Conservation (phyloP, 2,329 filamentous ascomycete species). For the Neonectria coccinea region DNA sequence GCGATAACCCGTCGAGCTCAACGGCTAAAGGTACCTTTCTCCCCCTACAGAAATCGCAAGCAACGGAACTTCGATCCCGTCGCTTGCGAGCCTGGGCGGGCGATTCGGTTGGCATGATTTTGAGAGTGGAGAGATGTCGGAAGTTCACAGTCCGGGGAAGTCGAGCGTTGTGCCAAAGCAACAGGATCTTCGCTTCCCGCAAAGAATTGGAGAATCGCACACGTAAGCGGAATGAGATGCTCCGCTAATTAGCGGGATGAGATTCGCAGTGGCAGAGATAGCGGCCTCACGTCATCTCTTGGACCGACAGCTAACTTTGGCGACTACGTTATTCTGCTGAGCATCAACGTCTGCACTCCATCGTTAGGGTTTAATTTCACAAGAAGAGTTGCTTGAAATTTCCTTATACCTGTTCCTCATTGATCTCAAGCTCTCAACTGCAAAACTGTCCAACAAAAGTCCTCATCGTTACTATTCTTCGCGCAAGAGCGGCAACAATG, state of each 20-base stretch:
- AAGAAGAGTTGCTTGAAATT: neutral
- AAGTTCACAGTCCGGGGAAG: conserved; percentile 27
- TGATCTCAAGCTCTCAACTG: no score
- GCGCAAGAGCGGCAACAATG: conserved; percentile 21
- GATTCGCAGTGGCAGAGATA: neutral
- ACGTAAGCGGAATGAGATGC: neutral
- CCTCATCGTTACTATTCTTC: neutral
- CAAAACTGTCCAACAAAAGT: neutral
- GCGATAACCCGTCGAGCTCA: neutral
- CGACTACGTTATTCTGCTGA: no score
- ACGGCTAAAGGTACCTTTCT: conserved; percentile 30
- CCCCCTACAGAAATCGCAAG: conserved; percentile 40
- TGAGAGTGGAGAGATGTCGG: neutral
- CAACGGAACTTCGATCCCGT: conserved; percentile 16
- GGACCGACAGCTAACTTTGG: neutral
- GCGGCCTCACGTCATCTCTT: neutral
- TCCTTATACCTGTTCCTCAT: neutral
- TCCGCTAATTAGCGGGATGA: neutral
- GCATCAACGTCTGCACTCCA: no score
- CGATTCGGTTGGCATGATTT: neutral
- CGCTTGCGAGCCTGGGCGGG: neutral
- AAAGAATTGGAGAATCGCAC: neutral
- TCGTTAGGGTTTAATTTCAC: no score
- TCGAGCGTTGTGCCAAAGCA: neutral
- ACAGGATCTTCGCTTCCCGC: neutral